Evolutionary conservation across 495 filamentous ascomycete species (phyloP), one percentile per base, ranked within the genome.

Genomic region (Parmelia sp.): DNA sequence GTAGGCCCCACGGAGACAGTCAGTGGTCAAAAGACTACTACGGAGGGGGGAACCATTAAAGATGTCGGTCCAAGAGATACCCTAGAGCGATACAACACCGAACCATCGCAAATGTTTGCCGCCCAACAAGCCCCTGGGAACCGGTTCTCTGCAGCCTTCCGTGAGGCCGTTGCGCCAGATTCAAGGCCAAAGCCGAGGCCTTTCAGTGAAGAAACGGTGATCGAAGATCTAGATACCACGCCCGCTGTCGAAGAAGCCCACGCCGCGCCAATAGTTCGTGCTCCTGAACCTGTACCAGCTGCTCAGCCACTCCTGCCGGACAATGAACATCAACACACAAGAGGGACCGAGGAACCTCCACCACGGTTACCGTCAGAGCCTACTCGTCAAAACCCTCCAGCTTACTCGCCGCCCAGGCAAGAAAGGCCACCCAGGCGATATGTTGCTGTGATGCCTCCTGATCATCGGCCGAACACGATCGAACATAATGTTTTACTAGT

Each of bases 71-170:
- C 57, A 19, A 36, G 44, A 47, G 53, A 57, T 49, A 11, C 25
- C 19, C 19, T 42, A 44, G 49, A 42, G 29, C 44, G 23, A 1
- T 6, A 39, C 23, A n/a, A 42, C 12, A 42, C 47, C 62, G 11
- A 75, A 76, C 36, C 76, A 75, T 63, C 62, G 37, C 37, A 63
- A 45, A 17, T 44, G 53, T 75, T 53, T 79, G 79, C 62, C 79
- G 64, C 49, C 17, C 66, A 68, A 31, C 65, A 67, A 62, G 63
- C 63, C 11, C 68, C 70, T 39, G 44, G 42, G 4, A 71, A 70
- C 37, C 65, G 70, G n/a, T 71, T 70, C 51, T 70, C 68, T 44
- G 70, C 70, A 36, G 68, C 70, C 47, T 71, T 71, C 39, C 55
- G 27, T 40, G 59, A 68, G 66, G 70, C 61, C 10, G 58, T 77